phyloP scores from a whole-genome alignment of 2,329 filamentous ascomycete genomes.

The Beauveria medogensis region DNA sequence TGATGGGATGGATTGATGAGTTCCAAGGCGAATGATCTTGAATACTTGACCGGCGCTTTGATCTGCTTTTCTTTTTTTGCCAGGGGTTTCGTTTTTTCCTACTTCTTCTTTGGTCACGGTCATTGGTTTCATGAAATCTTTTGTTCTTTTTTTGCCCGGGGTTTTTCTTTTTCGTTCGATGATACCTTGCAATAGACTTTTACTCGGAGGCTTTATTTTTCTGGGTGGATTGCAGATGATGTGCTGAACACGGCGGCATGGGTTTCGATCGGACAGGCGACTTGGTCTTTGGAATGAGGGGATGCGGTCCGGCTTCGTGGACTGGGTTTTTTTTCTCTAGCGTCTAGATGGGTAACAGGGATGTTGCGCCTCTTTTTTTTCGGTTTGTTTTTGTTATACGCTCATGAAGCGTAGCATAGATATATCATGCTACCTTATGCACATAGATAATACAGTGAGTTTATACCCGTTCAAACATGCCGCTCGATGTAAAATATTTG shows the following conservation, averaged over 20 bases:
- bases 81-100: background rate
- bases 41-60: background rate
- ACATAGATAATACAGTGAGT: too few species aligned
- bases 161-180: conserved; percentile 8
- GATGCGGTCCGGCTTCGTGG: background rate
- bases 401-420: too few species aligned
- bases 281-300: too few species aligned
- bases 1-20: background rate
- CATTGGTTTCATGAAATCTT: background rate
- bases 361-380: too few species aligned
- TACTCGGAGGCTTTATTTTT: background rate
- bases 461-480: too few species aligned
- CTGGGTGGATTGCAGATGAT: background rate
- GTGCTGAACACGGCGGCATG: background rate
- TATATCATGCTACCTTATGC: too few species aligned
- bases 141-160: background rate
- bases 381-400: too few species aligned
- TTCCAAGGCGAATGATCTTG: background rate
- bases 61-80: background rate
- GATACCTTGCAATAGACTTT: conserved; percentile 9
- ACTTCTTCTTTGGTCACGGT: too few species aligned
- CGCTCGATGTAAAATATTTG: too few species aligned
- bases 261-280: too few species aligned
- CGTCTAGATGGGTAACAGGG: too few species aligned
- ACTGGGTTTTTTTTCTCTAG: background rate